phyloP scores from a whole-genome alignment of 2,329 filamentous ascomycete species.

The Blastomyces parvus region DNA sequence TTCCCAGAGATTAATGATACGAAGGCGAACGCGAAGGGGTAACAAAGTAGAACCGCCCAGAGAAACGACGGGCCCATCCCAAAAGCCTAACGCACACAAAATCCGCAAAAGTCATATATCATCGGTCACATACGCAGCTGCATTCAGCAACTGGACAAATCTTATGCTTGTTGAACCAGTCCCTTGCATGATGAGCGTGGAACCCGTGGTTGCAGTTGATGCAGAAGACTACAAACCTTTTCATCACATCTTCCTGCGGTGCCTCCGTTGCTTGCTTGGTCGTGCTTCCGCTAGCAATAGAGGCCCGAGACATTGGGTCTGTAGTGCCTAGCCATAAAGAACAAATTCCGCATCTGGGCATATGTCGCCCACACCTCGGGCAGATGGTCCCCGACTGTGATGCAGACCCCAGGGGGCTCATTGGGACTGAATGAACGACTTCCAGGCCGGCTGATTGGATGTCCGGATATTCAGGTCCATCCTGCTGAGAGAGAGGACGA shows the following conservation, averaged over 20 bases:
- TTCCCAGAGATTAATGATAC: background rate
- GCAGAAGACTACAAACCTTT: slow-evolving; percentile 51
- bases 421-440: slow-evolving; percentile 27
- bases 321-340: slow-evolving; percentile 52
- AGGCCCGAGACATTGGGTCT: slow-evolving; percentile 41
- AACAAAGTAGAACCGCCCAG: background rate
- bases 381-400: slow-evolving; percentile 46
- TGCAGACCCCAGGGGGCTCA: slow-evolving; percentile 28
- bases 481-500: slow-evolving; percentile 43
- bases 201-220: slow-evolving; percentile 55
- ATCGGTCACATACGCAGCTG: slow-evolving; percentile 42
- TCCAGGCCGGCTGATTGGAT: slow-evolving; percentile 18
- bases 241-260: slow-evolving; percentile 38
- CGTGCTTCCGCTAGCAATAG: slow-evolving; percentile 26
- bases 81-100: background rate
- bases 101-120: slow-evolving; percentile 2
- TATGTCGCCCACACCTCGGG: slow-evolving; percentile 51
- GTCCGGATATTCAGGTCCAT: slow-evolving; percentile 22
- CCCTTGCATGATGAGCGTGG: slow-evolving; percentile 53
- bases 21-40: too few relatives aligned
- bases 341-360: slow-evolving; percentile 55
- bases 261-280: slow-evolving; percentile 11
- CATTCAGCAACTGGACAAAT: slow-evolving; percentile 49
- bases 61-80: background rate
- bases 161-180: slow-evolving; percentile 50